Evolutionary conservation across 164 flowering plant species (phyloP), one percentile per base, ranked within the genome.

Genomic region (Brasenia schreberi): DNA sequence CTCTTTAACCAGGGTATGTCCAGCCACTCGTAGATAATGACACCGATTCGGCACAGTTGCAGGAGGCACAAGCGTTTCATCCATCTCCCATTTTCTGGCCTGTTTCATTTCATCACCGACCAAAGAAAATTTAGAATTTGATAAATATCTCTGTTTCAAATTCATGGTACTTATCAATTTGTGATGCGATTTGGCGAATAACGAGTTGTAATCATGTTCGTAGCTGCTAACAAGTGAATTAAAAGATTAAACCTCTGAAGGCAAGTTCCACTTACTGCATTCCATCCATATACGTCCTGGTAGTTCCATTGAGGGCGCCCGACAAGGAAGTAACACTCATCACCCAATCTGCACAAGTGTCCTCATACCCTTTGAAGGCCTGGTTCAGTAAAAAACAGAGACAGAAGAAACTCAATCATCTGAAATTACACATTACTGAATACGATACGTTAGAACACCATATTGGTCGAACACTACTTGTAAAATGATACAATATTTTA

Each of bases 221-320:
- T 14, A 9, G 2, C 16, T 14, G 56, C 12, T 49, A 49, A 49
- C 14, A 49, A 61, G 63, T 12, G 9, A 61, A 18, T 7, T 18
- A n/a, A 61, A 61, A 61, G 18, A 61, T 11, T 7, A 61, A 61
- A 61, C 9, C 63, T 61, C 27, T 11, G 63, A 49, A 49, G 16
- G 56, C 56, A 49, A 49, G 19, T 5, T 18, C 11, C 64, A 84
- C 97, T 86, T 72, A 95, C 98, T 79, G 88, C 89, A 95, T 90
- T 19, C 99, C 99, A 82, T 95, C 99, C 6, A 92, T 73, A 75
- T 95, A 95, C 60, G 96, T 78, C 74, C 98, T 87, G 65, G 99
- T 95, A 0, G 97, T 90, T 66, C 98, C 99, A 73, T 92, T 95
- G 69, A 95, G 87, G 0, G 98, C 97, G 7, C 99, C 99, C 4